A percentile compares a stretch with the other conserved stretches of the same genome.
These are phyloP conservation scores for Fraxinus greggii DNA, from an alignment of 305 asterid genomes.

Conservation along the genomic window DNA sequence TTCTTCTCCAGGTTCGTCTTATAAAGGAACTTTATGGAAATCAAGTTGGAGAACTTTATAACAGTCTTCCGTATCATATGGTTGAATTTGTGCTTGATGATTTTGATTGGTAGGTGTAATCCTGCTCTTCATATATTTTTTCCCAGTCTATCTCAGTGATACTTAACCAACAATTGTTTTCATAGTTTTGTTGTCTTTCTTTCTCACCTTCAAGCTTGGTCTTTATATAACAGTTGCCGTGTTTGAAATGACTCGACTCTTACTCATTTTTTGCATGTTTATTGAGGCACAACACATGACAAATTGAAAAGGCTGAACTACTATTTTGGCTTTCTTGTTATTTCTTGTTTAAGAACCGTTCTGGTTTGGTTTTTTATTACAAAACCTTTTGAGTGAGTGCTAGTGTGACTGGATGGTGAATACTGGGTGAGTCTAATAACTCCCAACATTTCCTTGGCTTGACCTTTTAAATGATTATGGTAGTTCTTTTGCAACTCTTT, in stretches of 20 bases:
- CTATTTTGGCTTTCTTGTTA: background rate
- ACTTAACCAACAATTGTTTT: background rate
- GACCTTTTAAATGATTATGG: background rate
- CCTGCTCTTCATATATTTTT: constrained; percentile 17
- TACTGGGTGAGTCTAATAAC: background rate
- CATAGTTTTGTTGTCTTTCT: background rate
- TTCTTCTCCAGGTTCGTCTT: constrained; percentile 77
- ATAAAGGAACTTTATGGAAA: constrained; percentile 92
- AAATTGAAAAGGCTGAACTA: background rate
- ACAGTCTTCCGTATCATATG: constrained; percentile 89
- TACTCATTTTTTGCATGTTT: background rate
- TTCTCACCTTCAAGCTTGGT: background rate
- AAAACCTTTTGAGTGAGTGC: background rate
- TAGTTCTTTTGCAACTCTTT: background rate
- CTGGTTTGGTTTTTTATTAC: background rate
- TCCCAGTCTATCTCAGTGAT: background rate
- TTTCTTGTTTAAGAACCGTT: background rate
- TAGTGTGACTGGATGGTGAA: background rate
- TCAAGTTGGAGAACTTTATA: constrained; percentile 86
- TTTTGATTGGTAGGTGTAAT: constrained; percentile 65
- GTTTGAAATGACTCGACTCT: background rate
- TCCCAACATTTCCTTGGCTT: background rate
- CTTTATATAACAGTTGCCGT: background rate
- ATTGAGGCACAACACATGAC: background rate
- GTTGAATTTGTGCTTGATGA: constrained; percentile 74